phyloP scores from a whole-genome alignment of 805 yeast genomes.

The Kuraishia piskuri region DNA sequence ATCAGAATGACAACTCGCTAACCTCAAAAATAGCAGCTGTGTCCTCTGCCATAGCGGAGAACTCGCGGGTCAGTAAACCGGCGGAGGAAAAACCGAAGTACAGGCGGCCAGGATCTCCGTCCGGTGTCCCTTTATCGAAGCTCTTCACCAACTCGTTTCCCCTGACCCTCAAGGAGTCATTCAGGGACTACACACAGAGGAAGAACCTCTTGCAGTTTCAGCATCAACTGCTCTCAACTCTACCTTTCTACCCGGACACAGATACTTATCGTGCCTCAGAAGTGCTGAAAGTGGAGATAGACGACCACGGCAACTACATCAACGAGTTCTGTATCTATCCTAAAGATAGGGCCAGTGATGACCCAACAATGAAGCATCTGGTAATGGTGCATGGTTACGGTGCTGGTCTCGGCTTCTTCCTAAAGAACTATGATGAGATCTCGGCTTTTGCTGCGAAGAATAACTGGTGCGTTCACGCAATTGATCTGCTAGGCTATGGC shows the following conservation, averaged over 20 bases:
- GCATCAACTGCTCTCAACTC: slow-evolving; percentile 38
- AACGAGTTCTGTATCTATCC: slow-evolving; percentile 70
- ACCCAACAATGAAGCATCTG: slow-evolving; percentile 32
- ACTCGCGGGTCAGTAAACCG: background rate
- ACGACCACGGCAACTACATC: slow-evolving; percentile 42
- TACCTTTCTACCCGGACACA: slow-evolving; percentile 52
- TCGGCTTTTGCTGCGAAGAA: slow-evolving; percentile 17
- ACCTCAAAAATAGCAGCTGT: background rate
- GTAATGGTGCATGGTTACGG: slow-evolving; percentile 91
- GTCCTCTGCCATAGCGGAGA: background rate
- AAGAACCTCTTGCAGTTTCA: slow-evolving; percentile 23
- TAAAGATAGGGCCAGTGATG: slow-evolving; percentile 2
- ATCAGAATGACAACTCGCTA: background rate
- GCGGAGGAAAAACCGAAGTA: slow-evolving; percentile 17
- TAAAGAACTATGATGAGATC: slow-evolving; percentile 51
- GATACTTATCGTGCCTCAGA: slow-evolving; percentile 38
- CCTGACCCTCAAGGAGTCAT: slow-evolving; percentile 39
- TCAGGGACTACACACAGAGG: slow-evolving; percentile 36
- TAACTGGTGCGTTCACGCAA: slow-evolving; percentile 72
- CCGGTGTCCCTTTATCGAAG: slow-evolving; percentile 53
- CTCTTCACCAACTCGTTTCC: slow-evolving; percentile 53
- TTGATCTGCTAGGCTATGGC: slow-evolving; percentile 89
- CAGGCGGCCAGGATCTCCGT: slow-evolving; percentile 53
- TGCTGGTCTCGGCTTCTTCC: slow-evolving; percentile 78
- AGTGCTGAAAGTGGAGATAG: slow-evolving; percentile 47